Evolutionary conservation across 805 yeast species (phyloP), one percentile per base, ranked within the genome.

Genomic region (Myxozyma melibiosi): DNA sequence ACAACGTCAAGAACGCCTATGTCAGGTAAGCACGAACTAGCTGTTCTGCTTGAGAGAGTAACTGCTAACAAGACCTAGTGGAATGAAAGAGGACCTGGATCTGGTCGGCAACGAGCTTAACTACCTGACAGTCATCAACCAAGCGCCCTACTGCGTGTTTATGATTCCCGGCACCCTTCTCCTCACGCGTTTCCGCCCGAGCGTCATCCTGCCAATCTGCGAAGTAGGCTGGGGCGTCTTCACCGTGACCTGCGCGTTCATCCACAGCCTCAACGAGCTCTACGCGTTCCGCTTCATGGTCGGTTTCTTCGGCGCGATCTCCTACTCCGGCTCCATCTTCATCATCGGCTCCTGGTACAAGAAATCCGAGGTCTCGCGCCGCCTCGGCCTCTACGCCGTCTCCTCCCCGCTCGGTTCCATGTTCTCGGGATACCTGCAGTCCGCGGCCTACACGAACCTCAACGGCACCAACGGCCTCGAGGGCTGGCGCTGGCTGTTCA

Each of bases 401-500:
- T 71, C 77, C 7, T 66, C 76, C 4, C 68, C 72, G 38, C 64
- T 77, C 39, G 81, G 78, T 16, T 69, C 73, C 20, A 76, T 76
- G 71, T 75, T 75, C 57, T 72, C 77, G 7, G 80, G 80, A 4
- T 77, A 74, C 50, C 64, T 78, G 39, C 80, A 78, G 62, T 57
- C 74, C 9, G 80, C 79, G 1, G 79, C 78, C 2, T 74, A 72
- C 64, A 58, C 62, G 42, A 65, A 73, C 63, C 69, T 76, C 67
- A 69, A 71, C 54, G 79, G 78, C 27, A 70, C 65, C 39, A 72
- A 71, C 13, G 83, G 82, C 1, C 62, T 65, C 7, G 57, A 61
- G 76, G 84, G 58, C 9, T 84, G 89, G 89, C 78, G 83, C 69
- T 84, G 88, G 89, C 78, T 83, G 71, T 82, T 81, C 65, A 77